These are phyloP conservation scores for Aspergillus intermedius DNA, from an alignment of 2,329 filamentous ascomycete species.

Conservation along the genomic window DNA sequence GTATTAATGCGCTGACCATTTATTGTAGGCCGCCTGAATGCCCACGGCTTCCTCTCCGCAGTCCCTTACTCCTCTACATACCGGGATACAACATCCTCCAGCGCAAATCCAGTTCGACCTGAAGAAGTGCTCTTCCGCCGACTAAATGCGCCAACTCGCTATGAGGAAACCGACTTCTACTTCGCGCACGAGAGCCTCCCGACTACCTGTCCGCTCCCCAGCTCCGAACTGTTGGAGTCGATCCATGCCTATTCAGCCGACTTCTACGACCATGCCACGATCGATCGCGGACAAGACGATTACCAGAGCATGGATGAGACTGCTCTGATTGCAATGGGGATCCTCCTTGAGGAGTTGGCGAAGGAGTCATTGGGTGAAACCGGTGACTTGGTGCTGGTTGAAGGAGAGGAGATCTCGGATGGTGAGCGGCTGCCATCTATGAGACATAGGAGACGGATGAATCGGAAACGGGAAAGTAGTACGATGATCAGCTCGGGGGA, in stretches of 20 bases:
- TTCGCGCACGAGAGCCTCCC: conserved; percentile 45
- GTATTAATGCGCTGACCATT: neutral
- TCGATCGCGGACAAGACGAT: conserved; percentile 30
- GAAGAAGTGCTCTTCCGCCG: conserved; percentile 55
- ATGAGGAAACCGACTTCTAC: conserved; percentile 51
- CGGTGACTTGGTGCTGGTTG: conserved; percentile 53
- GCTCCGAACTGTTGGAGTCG: conserved; percentile 51
- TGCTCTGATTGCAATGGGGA: conserved; percentile 54
- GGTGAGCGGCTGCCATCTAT: conserved; percentile 12
- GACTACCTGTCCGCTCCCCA: conserved; percentile 40
- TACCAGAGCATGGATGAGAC: conserved; percentile 56
- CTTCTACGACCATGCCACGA: conserved; percentile 42
- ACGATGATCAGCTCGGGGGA: conserved; percentile 16
- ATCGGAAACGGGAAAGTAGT: conserved; percentile 15
- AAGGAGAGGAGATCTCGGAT: conserved; percentile 34
- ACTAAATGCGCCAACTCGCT: conserved; percentile 44
- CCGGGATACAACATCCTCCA: conserved; percentile 30
- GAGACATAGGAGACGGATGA: conserved; percentile 1
- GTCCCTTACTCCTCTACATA: conserved; percentile 20
- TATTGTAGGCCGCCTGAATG: conserved; percentile 40
- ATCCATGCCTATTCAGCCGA: conserved; percentile 54
- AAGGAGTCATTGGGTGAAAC: conserved; percentile 48
- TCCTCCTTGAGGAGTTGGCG: conserved; percentile 54
- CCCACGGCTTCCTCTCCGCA: conserved; percentile 27
- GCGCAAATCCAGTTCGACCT: conserved; percentile 41